Evolutionary conservation across 2,329 filamentous ascomycete genomes (phyloP).

Genomic region (Chlorencoelia australis): DNA sequence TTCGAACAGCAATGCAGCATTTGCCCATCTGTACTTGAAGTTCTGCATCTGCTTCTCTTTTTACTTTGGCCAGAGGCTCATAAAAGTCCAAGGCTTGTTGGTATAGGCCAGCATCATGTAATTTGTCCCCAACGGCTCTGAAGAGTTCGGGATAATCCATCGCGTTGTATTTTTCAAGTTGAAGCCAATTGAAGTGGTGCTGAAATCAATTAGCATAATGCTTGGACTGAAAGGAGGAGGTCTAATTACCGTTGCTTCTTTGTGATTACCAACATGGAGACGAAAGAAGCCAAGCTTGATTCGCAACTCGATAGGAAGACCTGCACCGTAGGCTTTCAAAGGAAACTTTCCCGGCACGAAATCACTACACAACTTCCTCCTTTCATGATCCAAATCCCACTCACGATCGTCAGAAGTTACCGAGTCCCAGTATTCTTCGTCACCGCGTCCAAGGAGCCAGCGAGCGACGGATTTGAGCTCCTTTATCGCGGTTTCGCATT

Average conservation of each 20-base stretch:
- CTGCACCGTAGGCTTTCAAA: constrained; percentile 54
- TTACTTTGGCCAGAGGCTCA: constrained; percentile 40
- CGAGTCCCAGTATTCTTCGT: constrained; percentile 70
- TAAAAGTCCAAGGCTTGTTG: constrained; percentile 49
- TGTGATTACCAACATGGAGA: constrained; percentile 54
- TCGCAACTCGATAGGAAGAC: constrained; percentile 71
- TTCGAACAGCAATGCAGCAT: constrained; percentile 57
- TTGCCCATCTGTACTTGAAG: constrained; percentile 36
- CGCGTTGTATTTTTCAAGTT: constrained; percentile 47
- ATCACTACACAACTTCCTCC: constrained; percentile 51
- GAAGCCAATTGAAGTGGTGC: constrained; percentile 60
- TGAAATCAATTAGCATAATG: constrained; percentile 24
- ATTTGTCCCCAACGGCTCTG: constrained; percentile 54
- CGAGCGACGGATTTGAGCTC: constrained; percentile 64
- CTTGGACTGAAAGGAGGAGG: constrained; percentile 6
- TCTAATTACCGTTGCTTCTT: constrained; percentile 62
- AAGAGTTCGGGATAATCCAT: constrained; percentile 70
- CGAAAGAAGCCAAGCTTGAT: constrained; percentile 77
- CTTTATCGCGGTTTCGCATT: constrained; percentile 54
- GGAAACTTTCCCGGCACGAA: constrained; percentile 48
- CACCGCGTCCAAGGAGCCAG: constrained; percentile 69
- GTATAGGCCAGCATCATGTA: constrained; percentile 40
- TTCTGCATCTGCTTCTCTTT: constrained; percentile 38
- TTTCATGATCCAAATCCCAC: constrained; percentile 67
- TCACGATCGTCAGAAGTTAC: constrained; percentile 70